Conservation (phyloP, 805 yeast species). For the Cyberlindnera saturnus region DNA sequence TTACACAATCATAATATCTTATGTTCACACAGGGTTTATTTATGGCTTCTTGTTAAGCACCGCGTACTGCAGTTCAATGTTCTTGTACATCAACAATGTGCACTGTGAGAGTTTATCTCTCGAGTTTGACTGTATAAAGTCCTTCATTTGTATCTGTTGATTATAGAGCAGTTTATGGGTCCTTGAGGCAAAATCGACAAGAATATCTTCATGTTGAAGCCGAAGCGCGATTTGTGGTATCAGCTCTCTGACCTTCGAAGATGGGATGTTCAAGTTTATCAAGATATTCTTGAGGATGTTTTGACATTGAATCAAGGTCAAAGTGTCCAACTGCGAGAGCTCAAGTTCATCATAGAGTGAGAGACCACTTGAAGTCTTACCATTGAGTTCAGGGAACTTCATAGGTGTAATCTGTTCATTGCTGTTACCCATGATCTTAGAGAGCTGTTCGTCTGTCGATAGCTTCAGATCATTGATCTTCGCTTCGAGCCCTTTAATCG, state of each 20-base stretch:
- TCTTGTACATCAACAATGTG: constrained; percentile 25
- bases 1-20: no score
- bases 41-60: constrained; percentile 4
- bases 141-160: constrained; percentile 22
- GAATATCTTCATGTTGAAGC: constrained; percentile 24
- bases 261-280: constrained; percentile 27
- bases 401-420: constrained; percentile 20
- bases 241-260: constrained; percentile 20
- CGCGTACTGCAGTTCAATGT: constrained; percentile 16
- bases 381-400: constrained; percentile 23
- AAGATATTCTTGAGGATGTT: constrained; percentile 30
- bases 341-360: constrained; percentile 17
- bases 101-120: constrained; percentile 23
- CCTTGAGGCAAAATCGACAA: constrained; percentile 27
- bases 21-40: not conserved
- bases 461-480: constrained; percentile 3
- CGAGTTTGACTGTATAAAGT: constrained; percentile 14
- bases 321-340: constrained; percentile 24
- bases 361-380: constrained; percentile 8
- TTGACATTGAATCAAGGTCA: constrained; percentile 27
- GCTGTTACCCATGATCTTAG: constrained; percentile 19
- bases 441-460: constrained; percentile 1
- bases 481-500: constrained; percentile 6
- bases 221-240: constrained; percentile 24
- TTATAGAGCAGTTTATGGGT: constrained; percentile 26